phyloP scores from a whole-genome alignment of 2,329 filamentous ascomycete species.

The Aspergillus pseudoglaucus region DNA sequence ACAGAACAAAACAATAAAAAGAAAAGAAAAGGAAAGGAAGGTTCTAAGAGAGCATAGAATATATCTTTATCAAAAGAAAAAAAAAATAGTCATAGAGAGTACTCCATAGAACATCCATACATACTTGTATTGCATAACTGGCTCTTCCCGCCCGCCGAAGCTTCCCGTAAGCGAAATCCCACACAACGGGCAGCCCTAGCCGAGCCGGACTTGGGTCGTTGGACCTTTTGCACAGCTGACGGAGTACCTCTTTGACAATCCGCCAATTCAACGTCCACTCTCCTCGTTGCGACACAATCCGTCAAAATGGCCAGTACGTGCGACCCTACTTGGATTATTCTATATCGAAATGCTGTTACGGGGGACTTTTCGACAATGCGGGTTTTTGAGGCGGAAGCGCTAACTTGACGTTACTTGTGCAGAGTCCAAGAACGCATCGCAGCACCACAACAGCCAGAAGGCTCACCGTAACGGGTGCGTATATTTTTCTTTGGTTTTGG shows the following conservation, averaged over 20 bases:
- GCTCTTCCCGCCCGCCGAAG: slow-evolving; percentile 8
- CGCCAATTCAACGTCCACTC: slow-evolving; percentile 32
- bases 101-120: not conserved
- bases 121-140: not conserved
- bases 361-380: not conserved
- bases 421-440: slow-evolving; percentile 99
- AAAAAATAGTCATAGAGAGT: too few species aligned
- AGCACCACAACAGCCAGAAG: slow-evolving; percentile 98
- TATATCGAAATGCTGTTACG: not conserved
- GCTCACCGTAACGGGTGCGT: slow-evolving; percentile 98
- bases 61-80: not conserved
- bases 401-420: slow-evolving; percentile 22
- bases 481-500: slow-evolving; percentile 8
- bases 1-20: too few species aligned
- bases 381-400: slow-evolving; percentile 9
- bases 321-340: slow-evolving; percentile 2
- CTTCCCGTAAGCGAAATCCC: slow-evolving; percentile 35
- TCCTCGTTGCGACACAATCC: slow-evolving; percentile 34
- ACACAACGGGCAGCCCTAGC: slow-evolving; percentile 35
- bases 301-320: slow-evolving; percentile 44
- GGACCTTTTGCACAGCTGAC: slow-evolving; percentile 22
- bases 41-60: not conserved
- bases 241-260: slow-evolving; percentile 26
- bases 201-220: slow-evolving; percentile 18
- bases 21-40: too few species aligned